Evolutionary conservation across 1,284 basidiomycete genomes (phyloP).

Genomic region (Tetrapyrgos nigripes): DNA sequence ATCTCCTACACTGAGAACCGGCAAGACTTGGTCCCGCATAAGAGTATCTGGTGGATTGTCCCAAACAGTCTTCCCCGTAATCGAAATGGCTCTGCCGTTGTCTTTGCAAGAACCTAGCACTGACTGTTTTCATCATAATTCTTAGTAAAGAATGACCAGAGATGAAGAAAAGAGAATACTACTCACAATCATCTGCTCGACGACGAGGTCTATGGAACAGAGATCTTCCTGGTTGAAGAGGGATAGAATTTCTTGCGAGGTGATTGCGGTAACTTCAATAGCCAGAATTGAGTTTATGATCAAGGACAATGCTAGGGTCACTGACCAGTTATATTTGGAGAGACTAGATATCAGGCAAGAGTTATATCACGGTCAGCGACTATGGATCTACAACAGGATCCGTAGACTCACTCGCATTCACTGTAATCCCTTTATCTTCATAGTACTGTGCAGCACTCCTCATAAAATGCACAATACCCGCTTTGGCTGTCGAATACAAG

Average conservation of each 20-base stretch:
- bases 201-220: conserved; percentile 18
- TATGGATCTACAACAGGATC: not conserved
- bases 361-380: no score
- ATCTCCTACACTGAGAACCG: conserved; percentile 20
- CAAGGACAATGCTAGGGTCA: not conserved
- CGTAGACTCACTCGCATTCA: conserved; percentile 19
- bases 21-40: conserved; percentile 17
- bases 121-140: conserved; percentile 13
- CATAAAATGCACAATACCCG: conserved; percentile 24
- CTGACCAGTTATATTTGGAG: conserved; percentile 23
- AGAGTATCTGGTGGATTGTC: conserved; percentile 21
- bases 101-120: conserved; percentile 21
- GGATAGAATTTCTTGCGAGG: conserved; percentile 14
- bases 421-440: conserved; percentile 21
- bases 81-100: conserved; percentile 23
- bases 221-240: conserved; percentile 18
- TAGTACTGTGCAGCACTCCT: conserved; percentile 23
- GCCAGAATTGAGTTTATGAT: not conserved
- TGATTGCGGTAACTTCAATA: conserved; percentile 20
- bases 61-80: conserved; percentile 22
- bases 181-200: conserved; percentile 19
- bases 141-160: not conserved
- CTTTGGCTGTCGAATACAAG: conserved; percentile 25
- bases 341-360: conserved; percentile 14
- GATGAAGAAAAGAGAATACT: not conserved